phyloP scores from a whole-genome alignment of 192 early-diverging fungal genomes.

The Obelidium mucronatum region DNA sequence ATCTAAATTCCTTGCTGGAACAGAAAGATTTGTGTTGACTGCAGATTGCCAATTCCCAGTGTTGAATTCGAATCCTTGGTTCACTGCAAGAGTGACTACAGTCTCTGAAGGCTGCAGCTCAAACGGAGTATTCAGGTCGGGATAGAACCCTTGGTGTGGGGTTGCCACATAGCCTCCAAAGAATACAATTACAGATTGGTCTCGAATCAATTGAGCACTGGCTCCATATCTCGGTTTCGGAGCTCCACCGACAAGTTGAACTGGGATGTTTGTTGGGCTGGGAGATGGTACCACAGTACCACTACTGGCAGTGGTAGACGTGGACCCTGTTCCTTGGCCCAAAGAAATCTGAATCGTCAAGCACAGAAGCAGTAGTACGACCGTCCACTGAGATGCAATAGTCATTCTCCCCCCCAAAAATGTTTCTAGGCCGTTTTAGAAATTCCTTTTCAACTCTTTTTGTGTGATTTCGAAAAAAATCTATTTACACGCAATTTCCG shows the following conservation, averaged over 20 bases:
- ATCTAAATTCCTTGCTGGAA: not conserved
- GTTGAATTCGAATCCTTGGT: conserved; percentile 12
- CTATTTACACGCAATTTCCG: too few species aligned
- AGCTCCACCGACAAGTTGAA: not conserved
- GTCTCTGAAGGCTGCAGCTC: not conserved
- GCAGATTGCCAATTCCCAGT: conserved; percentile 1
- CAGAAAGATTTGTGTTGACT: not conserved
- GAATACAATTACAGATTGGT: conserved; percentile 19
- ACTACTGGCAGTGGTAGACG: too few species aligned
- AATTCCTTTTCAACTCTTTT: too few species aligned
- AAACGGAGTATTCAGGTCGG: conserved; percentile 3
- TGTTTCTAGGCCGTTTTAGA: too few species aligned
- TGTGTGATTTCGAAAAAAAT: too few species aligned
- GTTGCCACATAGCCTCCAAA: conserved; percentile 9
- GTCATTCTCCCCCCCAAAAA: too few species aligned
- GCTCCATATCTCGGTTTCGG: conserved; percentile 8
- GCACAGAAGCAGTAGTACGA: too few species aligned
- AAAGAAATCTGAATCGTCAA: not conserved
- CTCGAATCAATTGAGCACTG: conserved; percentile 8
- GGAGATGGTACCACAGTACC: not conserved
- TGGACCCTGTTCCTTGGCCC: too few species aligned
- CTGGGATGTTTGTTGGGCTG: not conserved
- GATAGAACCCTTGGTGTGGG: not conserved
- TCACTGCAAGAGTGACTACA: conserved; percentile 14
- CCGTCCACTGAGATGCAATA: too few species aligned